phyloP scores from a whole-genome alignment of 495 filamentous ascomycete genomes.

The Neurospora hispaniola region DNA sequence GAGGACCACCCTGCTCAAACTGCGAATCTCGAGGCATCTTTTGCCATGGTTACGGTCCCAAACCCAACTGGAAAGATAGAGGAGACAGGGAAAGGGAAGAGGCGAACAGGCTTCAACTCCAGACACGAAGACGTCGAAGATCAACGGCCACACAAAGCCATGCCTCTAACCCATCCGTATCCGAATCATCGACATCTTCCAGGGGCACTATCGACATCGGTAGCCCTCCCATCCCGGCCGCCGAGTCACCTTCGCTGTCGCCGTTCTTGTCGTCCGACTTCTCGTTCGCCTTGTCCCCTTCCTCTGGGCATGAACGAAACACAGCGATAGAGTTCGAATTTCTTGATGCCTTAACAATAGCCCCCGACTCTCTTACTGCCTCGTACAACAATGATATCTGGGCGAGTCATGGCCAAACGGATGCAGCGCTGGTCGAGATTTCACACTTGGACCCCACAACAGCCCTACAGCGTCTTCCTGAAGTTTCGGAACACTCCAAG shows the following conservation, averaged over 20 bases:
- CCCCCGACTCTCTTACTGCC: neutral
- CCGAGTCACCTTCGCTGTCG: neutral
- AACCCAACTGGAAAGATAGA: slow-evolving; percentile 27
- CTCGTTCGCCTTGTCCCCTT: neutral
- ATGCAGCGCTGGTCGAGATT: neutral
- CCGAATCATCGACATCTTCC: neutral
- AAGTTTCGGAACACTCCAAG: neutral
- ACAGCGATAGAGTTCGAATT: neutral
- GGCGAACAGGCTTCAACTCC: slow-evolving; percentile 1
- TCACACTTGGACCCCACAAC: neutral
- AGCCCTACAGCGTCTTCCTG: neutral
- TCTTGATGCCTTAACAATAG: neutral
- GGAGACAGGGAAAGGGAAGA: slow-evolving; percentile 20
- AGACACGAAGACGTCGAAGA: slow-evolving; percentile 1
- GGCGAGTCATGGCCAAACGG: neutral
- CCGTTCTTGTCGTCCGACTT: neutral
- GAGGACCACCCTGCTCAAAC: slow-evolving; percentile 18
- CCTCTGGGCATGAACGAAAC: neutral
- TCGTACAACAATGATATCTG: neutral
- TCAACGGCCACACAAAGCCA: slow-evolving; percentile 1
- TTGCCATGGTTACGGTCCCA: slow-evolving; percentile 24
- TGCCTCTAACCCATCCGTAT: neutral
- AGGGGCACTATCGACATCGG: neutral
- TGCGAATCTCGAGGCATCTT: slow-evolving; percentile 23
- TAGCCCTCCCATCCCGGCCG: neutral